Conservation (phyloP, 352 stramenopile species). For the Pythium pyrilobum region DNA sequence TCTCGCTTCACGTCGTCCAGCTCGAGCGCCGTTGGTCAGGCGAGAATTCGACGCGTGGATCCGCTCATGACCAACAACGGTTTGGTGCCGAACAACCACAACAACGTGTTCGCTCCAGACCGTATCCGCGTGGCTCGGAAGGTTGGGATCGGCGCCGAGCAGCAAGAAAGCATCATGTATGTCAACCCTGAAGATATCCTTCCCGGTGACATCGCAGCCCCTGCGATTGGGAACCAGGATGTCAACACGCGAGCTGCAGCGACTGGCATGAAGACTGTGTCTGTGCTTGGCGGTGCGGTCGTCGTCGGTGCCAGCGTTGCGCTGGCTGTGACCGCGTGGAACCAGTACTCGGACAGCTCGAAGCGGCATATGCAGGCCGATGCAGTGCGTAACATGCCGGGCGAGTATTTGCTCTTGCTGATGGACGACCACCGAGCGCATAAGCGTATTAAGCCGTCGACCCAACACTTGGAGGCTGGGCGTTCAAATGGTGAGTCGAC, state of each 20-base stretch:
- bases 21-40: constrained; percentile 61
- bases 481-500: no score
- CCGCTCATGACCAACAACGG: constrained; percentile 23
- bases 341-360: constrained; percentile 68
- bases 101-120: constrained; percentile 74
- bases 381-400: constrained; percentile 67
- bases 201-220: constrained; percentile 29
- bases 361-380: constrained; percentile 60
- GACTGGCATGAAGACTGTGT: constrained; percentile 44
- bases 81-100: constrained; percentile 73
- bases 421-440: constrained; percentile 51
- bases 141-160: constrained; percentile 48
- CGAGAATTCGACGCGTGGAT: constrained; percentile 31
- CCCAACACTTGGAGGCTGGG: no score
- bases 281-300: constrained; percentile 68
- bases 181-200: constrained; percentile 75
- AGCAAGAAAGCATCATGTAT: constrained; percentile 67
- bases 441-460: background rate
- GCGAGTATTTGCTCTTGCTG: constrained; percentile 60
- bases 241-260: background rate
- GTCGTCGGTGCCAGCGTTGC: constrained; percentile 73
- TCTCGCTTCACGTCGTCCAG: constrained; percentile 60
- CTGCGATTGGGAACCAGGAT: constrained; percentile 11
- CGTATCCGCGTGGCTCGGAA: constrained; percentile 64
- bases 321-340: constrained; percentile 76